Evolutionary conservation across 176 grass and related monocot species (phyloP).

Genomic region (Tillandsia fasciculata): DNA sequence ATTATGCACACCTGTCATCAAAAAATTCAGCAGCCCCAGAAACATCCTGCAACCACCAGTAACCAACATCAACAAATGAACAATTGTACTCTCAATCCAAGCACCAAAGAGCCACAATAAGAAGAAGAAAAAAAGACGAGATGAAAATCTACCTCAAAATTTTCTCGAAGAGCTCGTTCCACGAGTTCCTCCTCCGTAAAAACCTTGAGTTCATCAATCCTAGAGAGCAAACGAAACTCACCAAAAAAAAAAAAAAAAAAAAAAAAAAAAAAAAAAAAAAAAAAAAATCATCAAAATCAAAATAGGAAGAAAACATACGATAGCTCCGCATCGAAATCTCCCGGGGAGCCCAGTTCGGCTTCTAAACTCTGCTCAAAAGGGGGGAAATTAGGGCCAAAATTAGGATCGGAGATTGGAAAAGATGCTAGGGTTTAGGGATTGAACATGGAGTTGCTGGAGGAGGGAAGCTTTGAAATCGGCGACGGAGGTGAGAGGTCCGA

Average conservation of each 20-base stretch:
- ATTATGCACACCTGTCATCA: conserved; percentile 24
- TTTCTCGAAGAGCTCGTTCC: conserved; percentile 53
- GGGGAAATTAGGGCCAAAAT: neutral
- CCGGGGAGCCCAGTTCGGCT: conserved; percentile 36
- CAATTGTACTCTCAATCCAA: conserved; percentile 1
- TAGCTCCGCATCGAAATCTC: conserved; percentile 55
- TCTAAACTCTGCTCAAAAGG: conserved; percentile 31
- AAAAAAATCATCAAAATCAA: no score
- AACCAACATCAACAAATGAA: neutral
- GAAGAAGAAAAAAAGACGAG: neutral
- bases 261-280: neutral
- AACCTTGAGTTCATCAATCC: conserved; percentile 71
- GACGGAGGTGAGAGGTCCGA: conserved; percentile 45
- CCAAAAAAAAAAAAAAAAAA: neutral
- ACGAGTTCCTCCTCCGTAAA: conserved; percentile 73
- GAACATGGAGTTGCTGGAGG: conserved; percentile 55
- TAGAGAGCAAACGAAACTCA: conserved; percentile 8
- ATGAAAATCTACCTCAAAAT: conserved; percentile 38
- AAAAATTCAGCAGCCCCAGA: conserved; percentile 10
- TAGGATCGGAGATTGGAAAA: neutral
- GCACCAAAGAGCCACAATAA: neutral
- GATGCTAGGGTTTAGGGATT: neutral
- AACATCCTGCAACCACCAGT: conserved; percentile 21
- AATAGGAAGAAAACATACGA: conserved; percentile 31
- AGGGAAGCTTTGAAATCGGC: conserved; percentile 53